Evolutionary conservation across 1,284 basidiomycete species (phyloP).

Genomic region (Microbotryomycetes sp.): DNA sequence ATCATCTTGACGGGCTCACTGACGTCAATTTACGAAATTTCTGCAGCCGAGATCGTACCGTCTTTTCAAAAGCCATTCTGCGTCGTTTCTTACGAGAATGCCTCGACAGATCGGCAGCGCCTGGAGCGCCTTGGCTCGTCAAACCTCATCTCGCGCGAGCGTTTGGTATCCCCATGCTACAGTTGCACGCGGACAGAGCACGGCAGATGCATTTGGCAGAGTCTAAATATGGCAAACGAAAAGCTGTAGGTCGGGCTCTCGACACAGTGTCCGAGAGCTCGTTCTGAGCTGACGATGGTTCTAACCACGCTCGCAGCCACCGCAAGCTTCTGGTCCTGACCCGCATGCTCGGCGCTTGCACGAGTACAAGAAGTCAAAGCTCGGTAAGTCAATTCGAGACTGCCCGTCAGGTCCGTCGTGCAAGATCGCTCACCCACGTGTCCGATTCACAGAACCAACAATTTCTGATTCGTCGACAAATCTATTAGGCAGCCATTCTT

Average conservation of each 20-base stretch:
- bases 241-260: background rate
- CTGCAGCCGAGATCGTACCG: constrained; percentile 70
- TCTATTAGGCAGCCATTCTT: no score
- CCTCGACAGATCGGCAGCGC: constrained; percentile 78
- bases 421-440: no score
- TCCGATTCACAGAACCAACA: no score
- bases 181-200: constrained; percentile 54
- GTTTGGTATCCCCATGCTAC: constrained; percentile 74
- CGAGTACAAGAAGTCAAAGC: no score
- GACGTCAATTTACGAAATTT: background rate
- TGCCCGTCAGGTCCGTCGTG: no score
- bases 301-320: no score
- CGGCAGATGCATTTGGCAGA: background rate
- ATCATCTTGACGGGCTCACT: background rate
- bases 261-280: no score
- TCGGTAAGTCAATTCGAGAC: no score
- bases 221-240: background rate
- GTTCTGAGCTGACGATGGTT: no score
- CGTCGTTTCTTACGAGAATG: constrained; percentile 93
- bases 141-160: constrained; percentile 73
- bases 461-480: no score
- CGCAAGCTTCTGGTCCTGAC: no score
- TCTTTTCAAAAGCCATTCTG: constrained; percentile 92
- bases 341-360: no score
- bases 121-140: constrained; percentile 91